These are phyloP conservation scores for Pseudohyphozyma bogoriensis DNA, from an alignment of 768 basidiomycete species.

Conservation along the genomic window DNA sequence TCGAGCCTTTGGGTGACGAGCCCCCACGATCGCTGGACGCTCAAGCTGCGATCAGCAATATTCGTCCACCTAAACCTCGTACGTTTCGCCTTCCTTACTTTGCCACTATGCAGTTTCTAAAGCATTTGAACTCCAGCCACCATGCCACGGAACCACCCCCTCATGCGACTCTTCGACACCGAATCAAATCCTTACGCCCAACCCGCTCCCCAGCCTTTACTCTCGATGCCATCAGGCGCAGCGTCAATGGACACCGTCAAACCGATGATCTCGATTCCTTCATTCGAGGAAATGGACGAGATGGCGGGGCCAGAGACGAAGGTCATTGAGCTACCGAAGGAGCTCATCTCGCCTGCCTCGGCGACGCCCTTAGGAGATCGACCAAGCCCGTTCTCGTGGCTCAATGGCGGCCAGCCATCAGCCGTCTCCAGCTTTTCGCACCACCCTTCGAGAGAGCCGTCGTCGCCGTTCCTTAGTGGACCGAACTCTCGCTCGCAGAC, in stretches of 20 bases:
- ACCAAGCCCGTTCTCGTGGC: conserved; percentile 9
- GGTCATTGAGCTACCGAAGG: background rate
- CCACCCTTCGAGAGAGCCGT: background rate
- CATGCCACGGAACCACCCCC: conserved; percentile 13
- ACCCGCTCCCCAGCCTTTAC: conserved; percentile 56
- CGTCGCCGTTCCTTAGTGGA: background rate
- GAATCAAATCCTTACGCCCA: conserved; percentile 28
- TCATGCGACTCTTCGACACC: conserved; percentile 32
- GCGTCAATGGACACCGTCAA: conserved; percentile 21
- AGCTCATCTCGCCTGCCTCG: conserved; percentile 14
- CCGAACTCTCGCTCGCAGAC: background rate
- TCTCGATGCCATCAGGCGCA: conserved; percentile 3
- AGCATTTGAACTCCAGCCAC: background rate
- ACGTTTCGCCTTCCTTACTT: conserved; percentile 55
- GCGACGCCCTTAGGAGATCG: too few relatives aligned
- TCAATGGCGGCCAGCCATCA: background rate
- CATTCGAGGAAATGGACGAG: conserved; percentile 21
- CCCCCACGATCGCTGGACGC: conserved; percentile 30
- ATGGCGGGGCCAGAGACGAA: background rate
- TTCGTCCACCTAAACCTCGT: conserved; percentile 10
- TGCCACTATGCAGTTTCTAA: background rate
- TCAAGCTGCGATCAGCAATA: conserved; percentile 13
- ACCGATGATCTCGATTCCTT: conserved; percentile 20
- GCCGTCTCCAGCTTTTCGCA: background rate
- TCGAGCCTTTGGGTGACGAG: conserved; percentile 23